Evolutionary conservation across 1,139 yeast genomes (phyloP).

Genomic region (Candida dubliniensis): DNA sequence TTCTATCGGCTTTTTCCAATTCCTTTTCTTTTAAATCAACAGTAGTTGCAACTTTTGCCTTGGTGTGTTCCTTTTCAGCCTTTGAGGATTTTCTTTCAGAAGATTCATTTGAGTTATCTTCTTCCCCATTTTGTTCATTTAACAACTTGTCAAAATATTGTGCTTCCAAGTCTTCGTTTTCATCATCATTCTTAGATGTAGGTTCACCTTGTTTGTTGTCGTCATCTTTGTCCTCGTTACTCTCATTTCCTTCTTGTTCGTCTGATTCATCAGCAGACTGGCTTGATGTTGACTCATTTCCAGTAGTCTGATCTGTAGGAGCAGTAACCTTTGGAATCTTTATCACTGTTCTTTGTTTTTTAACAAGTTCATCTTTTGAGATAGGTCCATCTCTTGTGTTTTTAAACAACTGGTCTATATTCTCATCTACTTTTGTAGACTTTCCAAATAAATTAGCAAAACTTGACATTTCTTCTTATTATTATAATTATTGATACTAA

Average conservation of each 20-base stretch:
- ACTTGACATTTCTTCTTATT: conserved; percentile 27
- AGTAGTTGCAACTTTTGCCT: conserved; percentile 37
- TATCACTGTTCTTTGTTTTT: conserved; percentile 26
- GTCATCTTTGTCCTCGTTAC: conserved; percentile 17
- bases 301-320: conserved; percentile 5
- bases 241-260: conserved; percentile 15
- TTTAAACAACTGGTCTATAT: conserved; percentile 43
- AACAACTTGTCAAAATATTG: conserved; percentile 45
- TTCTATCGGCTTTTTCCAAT: conserved; percentile 80
- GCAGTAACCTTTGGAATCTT: conserved; percentile 17
- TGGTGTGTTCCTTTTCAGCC: conserved; percentile 4
- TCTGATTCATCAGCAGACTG: conserved; percentile 18
- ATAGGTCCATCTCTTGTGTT: conserved; percentile 38
- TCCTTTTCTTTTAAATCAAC: conserved; percentile 65
- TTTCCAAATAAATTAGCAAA: conserved; percentile 38
- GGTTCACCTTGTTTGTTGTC: conserved; percentile 18
- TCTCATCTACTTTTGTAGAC: conserved; percentile 29
- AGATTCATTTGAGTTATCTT: conserved; percentile 16
- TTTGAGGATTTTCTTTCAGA: background rate
- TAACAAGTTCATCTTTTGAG: conserved; percentile 26
- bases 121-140: conserved; percentile 23
- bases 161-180: conserved; percentile 49
- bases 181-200: conserved; percentile 30
- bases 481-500: too few species aligned
- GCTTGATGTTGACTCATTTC: conserved; percentile 4